A percentile compares a stretch with the other conserved stretches of the same genome.
phyloP scores from a whole-genome alignment of 768 basidiomycete genomes.

The Leccinum truebloodii region DNA sequence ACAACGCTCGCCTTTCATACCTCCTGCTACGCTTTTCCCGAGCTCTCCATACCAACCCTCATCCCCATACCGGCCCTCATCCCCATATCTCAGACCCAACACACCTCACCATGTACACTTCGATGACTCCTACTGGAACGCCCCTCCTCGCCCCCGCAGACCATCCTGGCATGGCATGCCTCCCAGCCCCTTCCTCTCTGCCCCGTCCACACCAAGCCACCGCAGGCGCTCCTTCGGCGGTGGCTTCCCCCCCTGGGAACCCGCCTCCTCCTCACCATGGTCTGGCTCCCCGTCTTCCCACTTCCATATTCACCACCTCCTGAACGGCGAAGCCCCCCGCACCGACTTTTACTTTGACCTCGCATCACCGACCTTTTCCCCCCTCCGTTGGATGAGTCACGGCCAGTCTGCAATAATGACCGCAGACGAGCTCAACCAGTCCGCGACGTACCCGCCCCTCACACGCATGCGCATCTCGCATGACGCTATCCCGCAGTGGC shows the following conservation, averaged over 20 bases:
- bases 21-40: conserved; percentile 37
- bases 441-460: conserved; percentile 57
- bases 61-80: conserved; percentile 29
- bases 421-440: conserved; percentile 46
- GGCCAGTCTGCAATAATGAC: conserved; percentile 43
- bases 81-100: conserved; percentile 33
- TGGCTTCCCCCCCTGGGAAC: conserved; percentile 19
- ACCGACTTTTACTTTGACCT: conserved; percentile 58
- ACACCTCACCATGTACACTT: conserved; percentile 29
- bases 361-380: conserved; percentile 46
- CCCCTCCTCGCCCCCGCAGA: conserved; percentile 37
- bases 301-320: conserved; percentile 32
- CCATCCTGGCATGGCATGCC: conserved; percentile 44
- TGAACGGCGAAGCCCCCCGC: conserved; percentile 51
- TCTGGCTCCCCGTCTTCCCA: conserved; percentile 19
- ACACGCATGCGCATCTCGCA: conserved; percentile 57
- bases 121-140: conserved; percentile 23
- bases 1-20: conserved; percentile 47
- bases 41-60: conserved; percentile 37
- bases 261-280: conserved; percentile 25
- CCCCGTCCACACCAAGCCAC: conserved; percentile 15
- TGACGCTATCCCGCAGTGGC: conserved; percentile 61
- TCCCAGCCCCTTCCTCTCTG: conserved; percentile 25
- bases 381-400: conserved; percentile 40
- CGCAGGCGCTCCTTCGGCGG: conserved; percentile 34